Evolutionary conservation across 2,329 filamentous ascomycete genomes (phyloP).

Genomic region (Tolypocladium pustulatum): DNA sequence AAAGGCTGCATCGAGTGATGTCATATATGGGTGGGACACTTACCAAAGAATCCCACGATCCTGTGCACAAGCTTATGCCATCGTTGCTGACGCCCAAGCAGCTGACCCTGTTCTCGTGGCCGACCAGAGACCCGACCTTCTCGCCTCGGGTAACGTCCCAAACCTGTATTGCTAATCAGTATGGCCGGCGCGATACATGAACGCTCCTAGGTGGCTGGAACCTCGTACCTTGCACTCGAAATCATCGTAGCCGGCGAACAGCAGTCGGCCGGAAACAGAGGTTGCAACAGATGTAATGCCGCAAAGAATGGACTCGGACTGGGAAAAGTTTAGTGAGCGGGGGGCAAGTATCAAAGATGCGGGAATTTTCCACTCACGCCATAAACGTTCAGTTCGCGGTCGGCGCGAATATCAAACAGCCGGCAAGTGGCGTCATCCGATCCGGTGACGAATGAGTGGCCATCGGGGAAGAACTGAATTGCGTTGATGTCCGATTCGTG

Average conservation of each 20-base stretch:
- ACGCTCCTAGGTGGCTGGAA: background rate
- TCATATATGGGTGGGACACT: conserved; percentile 25
- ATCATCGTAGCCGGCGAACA: conserved; percentile 97
- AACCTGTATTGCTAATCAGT: conserved; percentile 48
- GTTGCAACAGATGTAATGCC: conserved; percentile 98
- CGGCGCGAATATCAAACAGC: conserved; percentile 93
- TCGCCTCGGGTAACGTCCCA: conserved; percentile 97
- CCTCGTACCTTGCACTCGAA: conserved; percentile 94
- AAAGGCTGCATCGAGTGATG: background rate
- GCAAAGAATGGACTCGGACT: conserved; percentile 96
- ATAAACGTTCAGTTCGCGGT: conserved; percentile 64
- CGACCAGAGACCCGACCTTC: conserved; percentile 91
- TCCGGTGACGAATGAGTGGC: conserved; percentile 94
- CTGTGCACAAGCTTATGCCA: conserved; percentile 97
- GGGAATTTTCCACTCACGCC: conserved; percentile 37
- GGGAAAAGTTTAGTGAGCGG: conserved; percentile 10
- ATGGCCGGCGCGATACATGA: background rate
- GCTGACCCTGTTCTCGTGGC: conserved; percentile 97
- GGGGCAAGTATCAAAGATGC: background rate
- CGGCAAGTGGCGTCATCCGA: conserved; percentile 97
- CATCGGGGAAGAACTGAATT: conserved; percentile 98
- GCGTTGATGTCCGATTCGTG: conserved; percentile 99
- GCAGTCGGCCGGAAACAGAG: conserved; percentile 85
- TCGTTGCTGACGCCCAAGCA: conserved; percentile 98
- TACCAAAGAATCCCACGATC: conserved; percentile 98